Conservation (phyloP, 106 monocot species). For the Phalaenopsis aphrodite region DNA sequence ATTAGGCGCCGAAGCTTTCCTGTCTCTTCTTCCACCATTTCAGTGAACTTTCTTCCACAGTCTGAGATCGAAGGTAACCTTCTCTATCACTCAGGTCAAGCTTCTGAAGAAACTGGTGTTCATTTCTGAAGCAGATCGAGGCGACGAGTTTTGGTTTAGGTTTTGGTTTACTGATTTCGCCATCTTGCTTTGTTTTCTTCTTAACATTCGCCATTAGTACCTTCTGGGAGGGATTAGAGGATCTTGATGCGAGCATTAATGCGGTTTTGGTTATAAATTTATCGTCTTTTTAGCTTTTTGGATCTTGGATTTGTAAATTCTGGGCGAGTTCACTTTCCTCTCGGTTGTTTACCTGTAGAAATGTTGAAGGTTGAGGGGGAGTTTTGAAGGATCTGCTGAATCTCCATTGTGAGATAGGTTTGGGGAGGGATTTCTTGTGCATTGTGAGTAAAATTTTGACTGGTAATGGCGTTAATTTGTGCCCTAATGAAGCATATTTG, state of each 20-base stretch:
- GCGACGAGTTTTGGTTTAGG: not conserved
- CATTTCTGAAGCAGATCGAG: not conserved
- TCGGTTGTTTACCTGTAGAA: not conserved
- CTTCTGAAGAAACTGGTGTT: not conserved
- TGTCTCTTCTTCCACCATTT: not conserved
- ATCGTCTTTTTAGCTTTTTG: not conserved
- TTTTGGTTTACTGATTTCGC: not conserved
- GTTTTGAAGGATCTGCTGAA: not conserved
- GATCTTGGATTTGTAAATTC: not conserved
- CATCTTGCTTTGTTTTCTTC: not conserved
- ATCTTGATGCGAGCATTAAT: not conserved
- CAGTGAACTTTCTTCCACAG: not conserved
- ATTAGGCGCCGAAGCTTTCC: not conserved
- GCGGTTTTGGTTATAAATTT: not conserved
- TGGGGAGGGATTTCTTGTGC: no score
- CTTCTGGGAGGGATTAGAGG: not conserved
- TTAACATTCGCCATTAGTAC: not conserved
- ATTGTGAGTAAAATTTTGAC: no score
- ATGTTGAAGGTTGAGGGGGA: not conserved
- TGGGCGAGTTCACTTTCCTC: not conserved
- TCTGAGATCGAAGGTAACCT: not conserved
- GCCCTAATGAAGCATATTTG: not conserved
- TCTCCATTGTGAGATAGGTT: not conserved
- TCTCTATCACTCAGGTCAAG: not conserved
- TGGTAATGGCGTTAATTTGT: not conserved